A percentile compares a stretch with the other conserved stretches of the same genome.
phyloP scores from a whole-genome alignment of 768 basidiomycete species.

The Paxillus ammoniavirescens region DNA sequence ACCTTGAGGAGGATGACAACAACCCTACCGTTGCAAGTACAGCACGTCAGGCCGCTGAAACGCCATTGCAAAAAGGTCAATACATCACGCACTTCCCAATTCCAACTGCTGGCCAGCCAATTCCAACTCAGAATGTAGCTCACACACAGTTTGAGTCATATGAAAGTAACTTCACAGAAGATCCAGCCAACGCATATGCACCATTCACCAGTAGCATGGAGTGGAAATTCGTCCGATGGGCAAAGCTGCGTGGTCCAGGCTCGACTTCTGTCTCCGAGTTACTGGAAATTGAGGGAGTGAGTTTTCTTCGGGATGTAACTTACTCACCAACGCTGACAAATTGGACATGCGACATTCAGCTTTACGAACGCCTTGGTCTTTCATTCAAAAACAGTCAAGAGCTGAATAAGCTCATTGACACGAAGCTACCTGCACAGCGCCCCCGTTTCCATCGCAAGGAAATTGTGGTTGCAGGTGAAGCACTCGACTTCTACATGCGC shows the following conservation, averaged over 20 bases:
- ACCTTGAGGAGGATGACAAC: not conserved
- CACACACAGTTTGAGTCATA: not conserved
- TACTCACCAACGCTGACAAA: too few relatives aligned
- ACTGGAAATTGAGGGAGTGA: too few relatives aligned
- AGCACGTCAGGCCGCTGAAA: not conserved
- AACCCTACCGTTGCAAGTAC: not conserved
- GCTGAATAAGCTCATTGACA: too few relatives aligned
- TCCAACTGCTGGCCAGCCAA: not conserved
- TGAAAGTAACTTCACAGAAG: not conserved
- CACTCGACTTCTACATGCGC: slow-evolving; percentile 30
- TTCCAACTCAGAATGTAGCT: not conserved
- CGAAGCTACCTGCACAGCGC: too few relatives aligned
- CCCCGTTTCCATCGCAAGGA: not conserved
- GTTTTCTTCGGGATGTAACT: too few relatives aligned
- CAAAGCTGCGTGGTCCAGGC: too few relatives aligned
- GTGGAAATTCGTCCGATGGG: too few relatives aligned
- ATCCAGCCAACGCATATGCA: not conserved
- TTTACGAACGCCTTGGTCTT: too few relatives aligned
- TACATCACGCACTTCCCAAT: not conserved
- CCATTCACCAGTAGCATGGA: too few relatives aligned
- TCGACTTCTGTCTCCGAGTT: too few relatives aligned
- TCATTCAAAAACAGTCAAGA: too few relatives aligned
- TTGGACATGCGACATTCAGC: too few relatives aligned
- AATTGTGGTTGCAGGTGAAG: slow-evolving; percentile 25
- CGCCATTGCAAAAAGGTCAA: not conserved